Evolutionary conservation across 2,329 filamentous ascomycete genomes (phyloP), one percentile per base, ranked within the genome.

Genomic region (Microcera coccophila): DNA sequence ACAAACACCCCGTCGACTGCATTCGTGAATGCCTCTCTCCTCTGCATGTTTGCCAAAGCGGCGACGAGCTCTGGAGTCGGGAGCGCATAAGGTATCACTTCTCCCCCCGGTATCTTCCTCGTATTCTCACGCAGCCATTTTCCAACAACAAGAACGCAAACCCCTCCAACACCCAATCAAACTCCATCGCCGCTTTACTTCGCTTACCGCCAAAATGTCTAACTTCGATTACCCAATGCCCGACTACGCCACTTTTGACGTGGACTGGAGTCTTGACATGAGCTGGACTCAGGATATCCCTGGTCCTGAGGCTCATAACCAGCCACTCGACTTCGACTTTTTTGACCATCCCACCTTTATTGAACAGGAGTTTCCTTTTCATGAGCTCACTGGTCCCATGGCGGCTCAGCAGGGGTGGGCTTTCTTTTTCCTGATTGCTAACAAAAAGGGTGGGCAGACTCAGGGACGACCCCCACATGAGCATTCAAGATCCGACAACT

Each of bases 361-460:
- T 34, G 29, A 19, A 4, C 35, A 15, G 7, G 9, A 11, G 19
- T 29, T 42, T 12, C 19, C 32, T 28, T 42, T 38, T 17, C 15
- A 34, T 16, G 34, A 10, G 19, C 28, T 38, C 15, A 22, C 15
- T 10, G 22, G 18, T 12, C 19, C 18, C 14, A 5, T 14, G 3
- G 17, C 10, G 16, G 26, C 35, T 21, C 14, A 31, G 19, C 17
- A 31, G 4, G 10, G n/a, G 40, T 38, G 35, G 34, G 40, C 38
- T 42, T 42, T 42, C 32, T 38, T 42, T 32, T 38, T 37, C 14
- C 40, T 22, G 12, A 11, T 20, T 34, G 35, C 40, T 42, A 42
- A 42, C 35, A 42, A 42, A 38, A 37, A 42, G 40, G 40, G 40
- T 16, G 39, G 11, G n/a, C n/a, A n/a, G n/a, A n/a, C n/a, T n/a